Evolutionary conservation across 2,329 filamentous ascomycete species (phyloP).

Genomic region (Aspergillus sp.): DNA sequence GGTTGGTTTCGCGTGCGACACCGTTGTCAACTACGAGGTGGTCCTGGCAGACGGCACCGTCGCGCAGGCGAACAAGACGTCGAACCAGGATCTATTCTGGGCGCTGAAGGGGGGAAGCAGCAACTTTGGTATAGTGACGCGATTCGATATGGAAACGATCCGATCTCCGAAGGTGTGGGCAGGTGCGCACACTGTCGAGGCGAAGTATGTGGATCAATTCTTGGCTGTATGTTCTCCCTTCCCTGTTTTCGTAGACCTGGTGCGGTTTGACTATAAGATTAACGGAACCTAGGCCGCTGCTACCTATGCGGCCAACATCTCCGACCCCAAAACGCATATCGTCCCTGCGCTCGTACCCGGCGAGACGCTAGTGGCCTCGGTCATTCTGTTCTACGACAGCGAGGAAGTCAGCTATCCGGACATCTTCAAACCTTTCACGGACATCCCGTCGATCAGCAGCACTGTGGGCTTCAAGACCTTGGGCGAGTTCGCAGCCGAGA

Average conservation of each 20-base stretch:
- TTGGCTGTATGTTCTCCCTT: constrained; percentile 17
- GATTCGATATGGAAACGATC: constrained; percentile 38
- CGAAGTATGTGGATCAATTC: constrained; percentile 26
- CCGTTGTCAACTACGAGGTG: constrained; percentile 32
- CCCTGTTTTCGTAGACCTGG: not conserved
- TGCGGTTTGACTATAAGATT: not conserved
- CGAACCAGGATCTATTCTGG: constrained; percentile 35
- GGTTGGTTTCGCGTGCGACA: constrained; percentile 30
- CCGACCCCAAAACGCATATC: constrained; percentile 31
- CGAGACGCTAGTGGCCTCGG: constrained; percentile 29
- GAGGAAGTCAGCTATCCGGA: constrained; percentile 29
- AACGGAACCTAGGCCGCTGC: constrained; percentile 22
- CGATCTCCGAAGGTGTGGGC: constrained; percentile 34
- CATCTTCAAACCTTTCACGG: constrained; percentile 36
- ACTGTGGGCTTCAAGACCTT: constrained; percentile 38
- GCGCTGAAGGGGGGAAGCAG: constrained; percentile 45
- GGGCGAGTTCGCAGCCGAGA: constrained; percentile 33
- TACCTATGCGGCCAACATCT: constrained; percentile 28
- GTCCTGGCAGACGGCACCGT: constrained; percentile 41
- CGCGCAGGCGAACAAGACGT: constrained; percentile 34
- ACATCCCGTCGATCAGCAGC: constrained; percentile 34
- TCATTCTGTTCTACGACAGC: constrained; percentile 41
- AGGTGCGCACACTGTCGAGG: constrained; percentile 27
- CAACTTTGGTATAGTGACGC: constrained; percentile 46
- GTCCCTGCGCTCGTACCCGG: constrained; percentile 30